Evolutionary conservation across 208 protist species (phyloP), one percentile per base, ranked within the genome.

Genomic region (Herpetomonas samuelpessoai): DNA sequence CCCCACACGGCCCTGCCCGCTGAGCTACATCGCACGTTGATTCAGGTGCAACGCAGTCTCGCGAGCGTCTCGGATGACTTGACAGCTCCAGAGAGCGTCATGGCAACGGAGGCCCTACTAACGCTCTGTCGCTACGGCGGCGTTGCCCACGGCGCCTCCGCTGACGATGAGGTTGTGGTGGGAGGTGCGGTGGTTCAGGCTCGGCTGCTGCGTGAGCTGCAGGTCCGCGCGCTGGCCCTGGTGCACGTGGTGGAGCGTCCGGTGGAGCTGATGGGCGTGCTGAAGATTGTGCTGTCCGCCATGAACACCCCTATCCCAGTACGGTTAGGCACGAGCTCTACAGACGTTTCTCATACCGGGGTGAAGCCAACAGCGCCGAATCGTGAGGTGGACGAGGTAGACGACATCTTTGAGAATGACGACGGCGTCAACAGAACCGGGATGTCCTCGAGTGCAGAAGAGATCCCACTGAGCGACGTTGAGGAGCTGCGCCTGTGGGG

Each of bases 61-160:
- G 39, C 68, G 19, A 53, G 66, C 22, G 44, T 52, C 28, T 65
- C 69, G 2, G 71, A 74, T 53, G 57, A 79, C 2, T 63, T 88
- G 26, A 75, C 65, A 1, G 71, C 70, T 3, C 58, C 73, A 2
- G 76, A 88, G 49, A 69, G 49, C 35, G 71, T 88, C 46, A 29
- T 88, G 3, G 81, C 71, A 7, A 79, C 78, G 70, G 81, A 88
- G 63, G 81, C 74, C 12, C 38, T 88, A 38, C 24, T 81, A 41
- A 67, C 64, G 48, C 29, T 88, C 29, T 57, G 60, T 3, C 76
- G 74, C 0, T 83, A 72, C 47, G 68, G 57, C 10, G 41, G 56
- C 14, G 52, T 45, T 14, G 39, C 28, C 1, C 39, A 50, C 39
- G 3, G 3, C 14, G 35, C 28, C 10, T 26, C 14, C 14, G 14